These are phyloP conservation scores for Ceratocystis cubensis DNA, from an alignment of 2,329 filamentous ascomycete species.

Conservation along the genomic window DNA sequence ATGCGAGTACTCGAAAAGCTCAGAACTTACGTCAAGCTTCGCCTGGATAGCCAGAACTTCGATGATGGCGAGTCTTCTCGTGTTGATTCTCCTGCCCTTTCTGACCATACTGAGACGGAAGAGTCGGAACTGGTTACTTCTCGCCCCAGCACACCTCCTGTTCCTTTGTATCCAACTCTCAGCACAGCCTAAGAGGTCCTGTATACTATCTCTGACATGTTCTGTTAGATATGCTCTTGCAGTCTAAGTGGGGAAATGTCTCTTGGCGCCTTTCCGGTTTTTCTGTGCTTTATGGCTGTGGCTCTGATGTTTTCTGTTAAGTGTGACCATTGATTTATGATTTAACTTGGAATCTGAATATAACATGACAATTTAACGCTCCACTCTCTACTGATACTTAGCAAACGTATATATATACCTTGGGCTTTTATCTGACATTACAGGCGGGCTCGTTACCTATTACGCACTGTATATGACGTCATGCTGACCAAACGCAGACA, in stretches of 20 bases:
- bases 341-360: neutral
- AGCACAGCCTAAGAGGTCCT: conserved; percentile 6
- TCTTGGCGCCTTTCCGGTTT: neutral
- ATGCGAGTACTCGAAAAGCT: conserved; percentile 52
- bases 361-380: neutral
- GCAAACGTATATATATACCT: too few relatives aligned
- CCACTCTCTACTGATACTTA: neutral
- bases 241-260: too few relatives aligned
- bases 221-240: neutral
- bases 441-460: too few relatives aligned
- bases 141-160: conserved; percentile 7
- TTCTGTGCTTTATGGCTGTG: neutral
- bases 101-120: neutral
- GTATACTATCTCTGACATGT: neutral
- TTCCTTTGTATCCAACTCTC: conserved; percentile 20
- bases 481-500: too few relatives aligned
- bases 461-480: too few relatives aligned
- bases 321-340: neutral
- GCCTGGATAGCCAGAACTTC: conserved; percentile 46
- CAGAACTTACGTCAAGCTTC: conserved; percentile 43
- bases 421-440: too few relatives aligned
- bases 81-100: neutral
- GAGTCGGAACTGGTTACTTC: conserved; percentile 17
- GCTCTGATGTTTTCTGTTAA: neutral
- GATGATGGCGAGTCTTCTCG: conserved; percentile 29